Base-by-base conservation (phyloP, 2,329 filamentous ascomycete species). In the Ascochyta clinopodiicola region DNA sequence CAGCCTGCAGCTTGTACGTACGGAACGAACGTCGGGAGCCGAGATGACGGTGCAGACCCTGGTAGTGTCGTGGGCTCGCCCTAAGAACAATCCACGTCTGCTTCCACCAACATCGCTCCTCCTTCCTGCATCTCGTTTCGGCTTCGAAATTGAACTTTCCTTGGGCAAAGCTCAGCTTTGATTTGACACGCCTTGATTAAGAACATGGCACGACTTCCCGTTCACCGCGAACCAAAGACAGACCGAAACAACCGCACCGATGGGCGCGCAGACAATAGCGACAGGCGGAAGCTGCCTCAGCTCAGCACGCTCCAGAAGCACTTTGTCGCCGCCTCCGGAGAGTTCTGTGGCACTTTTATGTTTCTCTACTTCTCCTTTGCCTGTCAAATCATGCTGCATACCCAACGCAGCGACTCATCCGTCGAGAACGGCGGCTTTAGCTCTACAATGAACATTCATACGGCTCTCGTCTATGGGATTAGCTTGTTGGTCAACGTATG, bases 261-360 rank as follows among this genome's bases (percentile, higher is more conserved):
- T 24, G 27, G 31, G 10, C 51, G 38, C 17, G 25, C 38, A 19
- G 34, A 37, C 10, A 32, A 8, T 40, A 37, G 24, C 24, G 31
- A 21, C 17, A 15, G 25, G 13, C 34, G 34, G 8, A 43, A 34
- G 35, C 46, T 56, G 29, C 56, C 52, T 21, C 39, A 39, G n/a
- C 47, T 58, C 40, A 58, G 47, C 46, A 59, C 51, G 6, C 40
- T 63, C 7, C 49, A 61, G 24, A 57, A 47, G 19, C 66, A 69
- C 37, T 19, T 73, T 1, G 62, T 72, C 12, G 70, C 70, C 15
- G 61, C 63, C 1, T 35, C 63, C 5, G 67, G 68, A 27, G 71
- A 74, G 25, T 69, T 73, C 31, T 62, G 71, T 8, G 69, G 70
- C 9, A 74, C 69, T 1, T 70, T 70, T 49, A 62, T 67, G 63